Evolutionary conservation across 345 rosid genomes (phyloP), one percentile per base, ranked within the genome.

Genomic region (Populus davidiana): DNA sequence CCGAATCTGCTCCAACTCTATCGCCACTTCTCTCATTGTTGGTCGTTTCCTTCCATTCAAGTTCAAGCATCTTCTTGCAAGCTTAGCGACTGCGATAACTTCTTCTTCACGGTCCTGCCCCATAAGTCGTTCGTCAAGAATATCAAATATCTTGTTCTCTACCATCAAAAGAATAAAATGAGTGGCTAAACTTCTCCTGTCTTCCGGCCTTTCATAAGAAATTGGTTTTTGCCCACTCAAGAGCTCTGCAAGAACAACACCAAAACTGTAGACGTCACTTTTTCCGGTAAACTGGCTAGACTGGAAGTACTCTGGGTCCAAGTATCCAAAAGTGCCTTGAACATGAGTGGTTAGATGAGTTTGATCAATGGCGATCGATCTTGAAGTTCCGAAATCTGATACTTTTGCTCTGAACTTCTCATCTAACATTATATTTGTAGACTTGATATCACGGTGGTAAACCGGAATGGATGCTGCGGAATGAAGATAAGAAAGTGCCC

Each of bases 351-450:
- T 29, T 29, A 29, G 31, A 18, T 79, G 82, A 31, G 85, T 71
- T 67, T 38, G 62, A 25, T 79, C 81, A 21, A 33, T 36, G 8
- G 78, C 18, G 18, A 79, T 71, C 6, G 75, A 69, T 31, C 59
- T 83, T 7, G 85, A 76, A 11, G 72, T 72, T 8, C 81, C 81
- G 25, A 79, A 83, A 23, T 29, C 85, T 0, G 83, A 29, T 17
- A 83, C 78, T 76, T 76, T 83, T 18, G 80, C 78, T 3, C 70
- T 18, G 2, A 62, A 69, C 2, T 54, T 79, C 2, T 69, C 78
- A 25, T 82, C 85, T 12, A 75, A 6, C 35, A 82, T 77, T 25
- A 80, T 80, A 72, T 75, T 80, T 10, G 71, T 13, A 52, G 83
- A 76, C 47, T 75, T 76, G 31, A 75, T 76, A 27, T 76, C 76